Base-by-base conservation (phyloP, 1,284 basidiomycete species). In the Cryptococcus jaspeensis region DNA sequence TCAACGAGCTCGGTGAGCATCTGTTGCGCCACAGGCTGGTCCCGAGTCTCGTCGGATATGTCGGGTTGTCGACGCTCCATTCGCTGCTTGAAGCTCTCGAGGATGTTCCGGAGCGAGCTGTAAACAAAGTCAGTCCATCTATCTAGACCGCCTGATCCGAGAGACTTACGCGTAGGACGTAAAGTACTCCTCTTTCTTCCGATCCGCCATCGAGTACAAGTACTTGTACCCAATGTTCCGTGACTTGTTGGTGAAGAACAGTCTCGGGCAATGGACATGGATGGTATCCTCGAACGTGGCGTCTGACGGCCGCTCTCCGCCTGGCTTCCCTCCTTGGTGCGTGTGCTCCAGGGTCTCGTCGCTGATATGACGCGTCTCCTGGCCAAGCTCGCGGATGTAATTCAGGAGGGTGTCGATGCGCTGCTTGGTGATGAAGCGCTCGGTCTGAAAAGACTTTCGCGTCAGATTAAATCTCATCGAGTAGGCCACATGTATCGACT, bases 211-310 rank as follows among this genome's bases (percentile, higher is more conserved):
- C 67, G 88, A 89, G 72, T 90, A 89, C 73, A 92, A 93, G 77
- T 97, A 97, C 73, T 90, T 88, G 78, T 90, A 84, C 71, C 95
- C 81, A 58, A 95, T 84, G 75, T 90, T 85, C 58, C 92, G 86
- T 15, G 88, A 87, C 16, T 83, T 81, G 71, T 87, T 89, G 69
- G 88, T 88, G 78, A 93, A 82, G 70, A 87, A 87, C 45, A 96
- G 82, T 50, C 87, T 88, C 0, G 92, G 93, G 60, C 85, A 88
- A 78, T 97, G 92, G 11, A 94, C 82, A 69, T 96, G 89, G 71
- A 92, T 90, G 20, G 94, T 92, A 66, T 95, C 90, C 72, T 90
- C 87, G 75, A 96, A 75, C 2, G 56, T 45, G 2, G 52, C 25
- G 13, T 55, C 54, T 6, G 46, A 32, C 8, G 28, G 42, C 25